phyloP scores from a whole-genome alignment of 352 stramenopile genomes.

The Phytopythium delawarense region DNA sequence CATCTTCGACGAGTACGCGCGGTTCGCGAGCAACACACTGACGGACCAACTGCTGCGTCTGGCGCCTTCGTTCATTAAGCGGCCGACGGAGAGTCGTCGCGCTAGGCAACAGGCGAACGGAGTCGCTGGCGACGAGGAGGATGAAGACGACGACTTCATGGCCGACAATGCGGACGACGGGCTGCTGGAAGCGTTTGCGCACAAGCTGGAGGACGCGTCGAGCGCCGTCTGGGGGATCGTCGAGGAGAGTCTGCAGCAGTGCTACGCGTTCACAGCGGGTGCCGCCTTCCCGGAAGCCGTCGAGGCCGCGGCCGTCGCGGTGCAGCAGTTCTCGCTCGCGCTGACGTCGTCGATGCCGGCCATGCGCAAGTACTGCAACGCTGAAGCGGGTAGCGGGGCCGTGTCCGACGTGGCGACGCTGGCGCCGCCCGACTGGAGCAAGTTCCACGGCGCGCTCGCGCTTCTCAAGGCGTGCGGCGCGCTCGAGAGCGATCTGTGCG shows the following conservation, averaged over 20 bases:
- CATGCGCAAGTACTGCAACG: conserved; percentile 41
- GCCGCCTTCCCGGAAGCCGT: conserved; percentile 58
- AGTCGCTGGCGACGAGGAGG: conserved; percentile 10
- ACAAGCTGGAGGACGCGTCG: conserved; percentile 53
- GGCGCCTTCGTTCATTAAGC: conserved; percentile 29
- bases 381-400: conserved; percentile 11
- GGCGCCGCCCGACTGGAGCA: conserved; percentile 48
- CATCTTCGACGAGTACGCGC: conserved; percentile 54
- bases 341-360: conserved; percentile 32
- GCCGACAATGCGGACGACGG: conserved; percentile 16
- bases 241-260: conserved; percentile 49
- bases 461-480: conserved; percentile 55
- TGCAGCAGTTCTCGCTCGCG: conserved; percentile 44
- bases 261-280: conserved; percentile 54
- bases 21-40: conserved; percentile 35
- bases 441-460: conserved; percentile 66
- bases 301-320: conserved; percentile 28
- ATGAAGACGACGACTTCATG: conserved; percentile 24
- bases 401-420: background rate
- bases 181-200: conserved; percentile 49
- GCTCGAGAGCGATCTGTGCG: conserved; percentile 45
- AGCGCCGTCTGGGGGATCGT: conserved; percentile 31
- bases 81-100: background rate
- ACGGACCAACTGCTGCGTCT: conserved; percentile 35
- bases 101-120: background rate